Evolutionary conservation across 345 rosid genomes (phyloP).

Genomic region (Linum usitatissimum): DNA sequence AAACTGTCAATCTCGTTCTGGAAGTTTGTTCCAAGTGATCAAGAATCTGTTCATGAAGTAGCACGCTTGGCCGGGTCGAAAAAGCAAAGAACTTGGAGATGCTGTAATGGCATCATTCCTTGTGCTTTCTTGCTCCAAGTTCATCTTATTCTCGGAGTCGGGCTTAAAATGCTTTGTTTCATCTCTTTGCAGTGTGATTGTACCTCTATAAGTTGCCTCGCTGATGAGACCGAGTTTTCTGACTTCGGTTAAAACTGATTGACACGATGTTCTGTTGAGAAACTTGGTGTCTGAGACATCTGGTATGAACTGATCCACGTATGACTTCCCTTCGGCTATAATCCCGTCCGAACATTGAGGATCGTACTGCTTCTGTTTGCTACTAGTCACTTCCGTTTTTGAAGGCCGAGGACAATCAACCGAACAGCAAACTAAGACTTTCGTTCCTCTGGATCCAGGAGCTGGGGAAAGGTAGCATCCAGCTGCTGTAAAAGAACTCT

Average conservation of each 20-base stretch:
- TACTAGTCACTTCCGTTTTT: slow-evolving; percentile 31
- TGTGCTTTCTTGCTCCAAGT: slow-evolving; percentile 15
- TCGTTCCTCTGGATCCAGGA: slow-evolving; percentile 74
- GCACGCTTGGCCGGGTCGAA: slow-evolving; percentile 38
- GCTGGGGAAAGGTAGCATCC: slow-evolving; percentile 91
- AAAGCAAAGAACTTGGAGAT: slow-evolving; percentile 17
- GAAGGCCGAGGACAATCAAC: slow-evolving; percentile 48
- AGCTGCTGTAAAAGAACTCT: slow-evolving; percentile 85
- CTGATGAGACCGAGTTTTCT: slow-evolving; percentile 48
- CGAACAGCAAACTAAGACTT: slow-evolving; percentile 68
- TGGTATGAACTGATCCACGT: slow-evolving; percentile 21
- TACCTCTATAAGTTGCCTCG: slow-evolving; percentile 44
- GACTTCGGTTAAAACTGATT: slow-evolving; percentile 55
- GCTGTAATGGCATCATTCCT: slow-evolving; percentile 12
- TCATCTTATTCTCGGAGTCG: slow-evolving; percentile 26
- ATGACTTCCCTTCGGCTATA: slow-evolving; percentile 31
- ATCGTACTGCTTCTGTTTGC: slow-evolving; percentile 16
- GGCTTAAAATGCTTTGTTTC: slow-evolving; percentile 50
- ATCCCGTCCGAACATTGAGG: slow-evolving; percentile 32
- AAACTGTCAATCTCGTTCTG: neutral
- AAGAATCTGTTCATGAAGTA: slow-evolving; percentile 71
- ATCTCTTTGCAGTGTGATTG: slow-evolving; percentile 42
- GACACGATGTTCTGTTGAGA: slow-evolving; percentile 30
- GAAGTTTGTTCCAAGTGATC: slow-evolving; percentile 42
- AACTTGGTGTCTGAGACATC: slow-evolving; percentile 36